phyloP scores from a whole-genome alignment of 2,329 filamentous ascomycete genomes.

The Chrysoporthe puriensis region DNA sequence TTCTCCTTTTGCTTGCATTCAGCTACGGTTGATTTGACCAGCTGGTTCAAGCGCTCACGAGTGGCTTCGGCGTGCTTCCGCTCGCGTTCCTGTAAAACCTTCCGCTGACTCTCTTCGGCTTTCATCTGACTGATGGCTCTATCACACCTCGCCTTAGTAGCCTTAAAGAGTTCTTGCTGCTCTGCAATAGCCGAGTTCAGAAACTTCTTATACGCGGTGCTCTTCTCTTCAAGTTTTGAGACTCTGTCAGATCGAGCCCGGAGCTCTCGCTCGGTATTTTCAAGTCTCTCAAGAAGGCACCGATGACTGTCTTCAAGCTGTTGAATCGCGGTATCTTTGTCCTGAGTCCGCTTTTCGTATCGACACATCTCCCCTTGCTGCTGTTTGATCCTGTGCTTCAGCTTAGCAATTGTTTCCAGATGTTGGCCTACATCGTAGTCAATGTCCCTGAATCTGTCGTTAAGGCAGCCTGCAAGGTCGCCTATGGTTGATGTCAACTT shows the following conservation, averaged over 20 bases:
- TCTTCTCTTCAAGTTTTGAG: conserved; percentile 41
- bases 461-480: conserved; percentile 16
- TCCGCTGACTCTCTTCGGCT: conserved; percentile 36
- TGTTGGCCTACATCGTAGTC: conserved; percentile 10
- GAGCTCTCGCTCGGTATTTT: conserved; percentile 36
- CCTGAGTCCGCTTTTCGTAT: conserved; percentile 11
- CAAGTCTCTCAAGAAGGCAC: conserved; percentile 33
- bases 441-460: conserved; percentile 11
- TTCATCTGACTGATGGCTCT: conserved; percentile 41
- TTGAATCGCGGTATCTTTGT: conserved; percentile 14
- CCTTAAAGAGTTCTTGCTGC: conserved; percentile 48
- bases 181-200: conserved; percentile 52
- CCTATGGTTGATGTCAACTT: conserved; percentile 8
- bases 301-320: conserved; percentile 36
- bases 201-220: conserved; percentile 40
- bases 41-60: conserved; percentile 36
- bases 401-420: conserved; percentile 11
- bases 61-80: conserved; percentile 41
- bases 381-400: conserved; percentile 13
- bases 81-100: conserved; percentile 33
- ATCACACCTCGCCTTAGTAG: conserved; percentile 40
- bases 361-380: conserved; percentile 12
- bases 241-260: conserved; percentile 35
- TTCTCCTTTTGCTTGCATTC: conserved; percentile 23
- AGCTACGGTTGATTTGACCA: conserved; percentile 24